Evolutionary conservation across 2,329 filamentous ascomycete species (phyloP).

Genomic region (Cytospora mali): DNA sequence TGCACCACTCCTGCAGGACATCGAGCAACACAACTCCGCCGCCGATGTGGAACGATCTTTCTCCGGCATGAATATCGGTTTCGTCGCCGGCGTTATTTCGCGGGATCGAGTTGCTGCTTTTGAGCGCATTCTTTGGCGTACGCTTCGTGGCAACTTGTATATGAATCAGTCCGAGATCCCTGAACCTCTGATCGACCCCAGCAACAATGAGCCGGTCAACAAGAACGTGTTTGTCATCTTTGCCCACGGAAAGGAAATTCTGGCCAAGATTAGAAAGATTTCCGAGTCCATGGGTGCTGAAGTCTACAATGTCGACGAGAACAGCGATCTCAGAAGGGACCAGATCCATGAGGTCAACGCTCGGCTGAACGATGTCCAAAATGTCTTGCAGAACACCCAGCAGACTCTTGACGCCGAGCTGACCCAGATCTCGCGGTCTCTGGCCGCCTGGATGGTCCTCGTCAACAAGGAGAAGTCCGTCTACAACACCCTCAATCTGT

Average conservation of each 20-base stretch:
- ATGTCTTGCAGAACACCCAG: constrained; percentile 93
- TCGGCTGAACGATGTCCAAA: constrained; percentile 85
- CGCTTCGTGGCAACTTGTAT: constrained; percentile 94
- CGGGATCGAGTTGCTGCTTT: constrained; percentile 93
- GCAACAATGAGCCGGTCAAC: constrained; percentile 86
- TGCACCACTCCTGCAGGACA: constrained; percentile 87
- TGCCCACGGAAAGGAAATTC: constrained; percentile 95
- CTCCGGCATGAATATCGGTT: constrained; percentile 98
- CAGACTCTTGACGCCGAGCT: constrained; percentile 90
- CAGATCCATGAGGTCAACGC: constrained; percentile 98
- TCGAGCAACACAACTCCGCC: constrained; percentile 76
- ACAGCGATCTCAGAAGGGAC: constrained; percentile 90
- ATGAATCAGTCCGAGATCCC: constrained; percentile 99
- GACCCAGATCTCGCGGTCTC: constrained; percentile 86
- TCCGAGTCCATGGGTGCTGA: constrained; percentile 96
- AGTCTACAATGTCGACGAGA: constrained; percentile 96
- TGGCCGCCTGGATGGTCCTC: constrained; percentile 96
- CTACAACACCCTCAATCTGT: constrained; percentile 92
- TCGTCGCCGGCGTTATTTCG: constrained; percentile 93
- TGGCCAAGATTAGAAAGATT: constrained; percentile 98
- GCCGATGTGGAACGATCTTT: constrained; percentile 81
- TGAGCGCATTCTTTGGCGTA: constrained; percentile 96
- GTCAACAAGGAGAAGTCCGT: constrained; percentile 98
- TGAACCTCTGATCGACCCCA: constrained; percentile 87
- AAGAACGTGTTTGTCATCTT: constrained; percentile 99